Evolutionary conservation across 306 rosid genomes (phyloP), one percentile per base, ranked within the genome.

Genomic region (Glycine tomentella): DNA sequence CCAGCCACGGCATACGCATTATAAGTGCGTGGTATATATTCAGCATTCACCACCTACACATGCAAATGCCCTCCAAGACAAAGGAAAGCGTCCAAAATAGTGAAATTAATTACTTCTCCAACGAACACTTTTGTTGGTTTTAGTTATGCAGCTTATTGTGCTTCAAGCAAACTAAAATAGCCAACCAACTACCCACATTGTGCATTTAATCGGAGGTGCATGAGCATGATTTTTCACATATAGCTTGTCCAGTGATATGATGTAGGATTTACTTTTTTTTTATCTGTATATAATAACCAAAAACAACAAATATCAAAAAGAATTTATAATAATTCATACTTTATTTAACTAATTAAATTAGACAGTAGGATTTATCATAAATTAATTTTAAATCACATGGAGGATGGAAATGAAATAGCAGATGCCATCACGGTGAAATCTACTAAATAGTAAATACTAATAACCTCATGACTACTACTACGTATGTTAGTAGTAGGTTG

Each of bases 21-120:
- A 38, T 65, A 25, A 25, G 31, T 1, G 31, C 31, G 31, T 25
- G 31, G 31, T 25, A 25, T 25, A 25, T 25, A 25, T 25, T 25
- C 31, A 25, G 31, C 31, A 25, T 25, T 25, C 31, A 25, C 31
- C 31, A 25, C 31, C 61, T 46, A 25, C 68, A 52, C 74, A 67
- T 77, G 74, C 46, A 76, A 75, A 69, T 14, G 3, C 1, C 38
- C 14, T 57, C 2, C 3, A 8, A 74, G 65, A 82, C 59, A 50
- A 82, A 51, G 9, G 45, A 20, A 66, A 80, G 36, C 75, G 51
- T 71, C 46, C 55, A 83, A 77, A n/a, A 14, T 52, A 8, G 11
- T 31, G 65, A 56, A 16, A 46, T 31, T 50, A 49, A 49, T 42
- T 10, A 33, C 71, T 5, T 15, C 61, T 46, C 46, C 36, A 58